Evolutionary conservation across 768 basidiomycete genomes (phyloP).

Genomic region (Russula sp.): DNA sequence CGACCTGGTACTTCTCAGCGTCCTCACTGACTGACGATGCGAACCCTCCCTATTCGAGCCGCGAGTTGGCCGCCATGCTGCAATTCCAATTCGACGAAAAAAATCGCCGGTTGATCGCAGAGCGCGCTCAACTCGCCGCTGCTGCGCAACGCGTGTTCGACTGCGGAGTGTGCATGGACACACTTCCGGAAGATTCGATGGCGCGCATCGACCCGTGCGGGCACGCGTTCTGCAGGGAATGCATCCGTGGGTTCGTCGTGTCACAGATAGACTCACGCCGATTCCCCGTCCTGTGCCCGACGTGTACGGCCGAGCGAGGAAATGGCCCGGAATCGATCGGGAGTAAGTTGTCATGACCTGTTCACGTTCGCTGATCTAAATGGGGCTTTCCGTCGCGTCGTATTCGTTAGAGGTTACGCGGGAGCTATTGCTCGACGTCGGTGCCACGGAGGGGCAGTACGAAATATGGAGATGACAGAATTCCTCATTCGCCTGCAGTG

Average conservation of each 20-base stretch:
- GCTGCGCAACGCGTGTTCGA: slow-evolving; percentile 30
- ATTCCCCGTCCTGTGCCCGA: slow-evolving; percentile 55
- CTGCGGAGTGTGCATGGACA: slow-evolving; percentile 53
- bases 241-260: slow-evolving; percentile 37
- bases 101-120: neutral
- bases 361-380: neutral
- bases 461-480: slow-evolving; percentile 39
- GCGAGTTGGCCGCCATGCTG: neutral
- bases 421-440: slow-evolving; percentile 36
- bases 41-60: neutral
- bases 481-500: slow-evolving; percentile 42
- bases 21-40: neutral
- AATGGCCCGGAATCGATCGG: slow-evolving; percentile 23
- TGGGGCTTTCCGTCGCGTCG: neutral
- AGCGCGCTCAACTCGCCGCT: slow-evolving; percentile 1
- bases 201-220: slow-evolving; percentile 38
- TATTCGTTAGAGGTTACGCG: slow-evolving; percentile 2
- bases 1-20: no score
- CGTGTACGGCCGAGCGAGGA: slow-evolving; percentile 34
- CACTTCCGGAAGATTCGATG: slow-evolving; percentile 35
- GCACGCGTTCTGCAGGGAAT: slow-evolving; percentile 49
- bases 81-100: slow-evolving; percentile 10
- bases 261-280: slow-evolving; percentile 44
- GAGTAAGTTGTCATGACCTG: slow-evolving; percentile 25
- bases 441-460: slow-evolving; percentile 37